Evolutionary conservation across 2,329 filamentous ascomycete species (phyloP).

Genomic region (Plectosphaerella sp.): DNA sequence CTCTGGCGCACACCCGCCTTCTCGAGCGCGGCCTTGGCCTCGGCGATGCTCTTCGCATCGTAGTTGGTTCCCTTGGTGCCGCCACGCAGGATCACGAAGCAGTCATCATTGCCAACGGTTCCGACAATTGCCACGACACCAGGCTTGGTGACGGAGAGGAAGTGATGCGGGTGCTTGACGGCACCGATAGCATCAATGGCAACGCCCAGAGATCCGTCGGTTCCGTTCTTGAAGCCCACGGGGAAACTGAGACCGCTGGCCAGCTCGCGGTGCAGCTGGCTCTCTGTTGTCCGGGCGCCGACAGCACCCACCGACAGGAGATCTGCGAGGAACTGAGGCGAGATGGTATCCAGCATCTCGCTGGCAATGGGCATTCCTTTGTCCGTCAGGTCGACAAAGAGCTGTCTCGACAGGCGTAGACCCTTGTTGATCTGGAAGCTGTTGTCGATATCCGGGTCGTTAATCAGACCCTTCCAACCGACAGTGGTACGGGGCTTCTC

Average conservation of each 20-base stretch:
- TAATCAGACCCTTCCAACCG: conserved; percentile 98
- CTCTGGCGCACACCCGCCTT: conserved; percentile 71
- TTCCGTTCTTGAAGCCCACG: conserved; percentile 99
- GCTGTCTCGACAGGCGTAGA: conserved; percentile 75
- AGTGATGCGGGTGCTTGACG: conserved; percentile 88
- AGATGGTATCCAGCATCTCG: conserved; percentile 98
- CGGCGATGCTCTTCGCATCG: conserved; percentile 76
- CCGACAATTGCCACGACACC: conserved; percentile 93
- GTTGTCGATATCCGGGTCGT: conserved; percentile 97
- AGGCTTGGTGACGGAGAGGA: conserved; percentile 95
- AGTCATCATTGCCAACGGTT: conserved; percentile 92
- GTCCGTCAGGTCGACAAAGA: conserved; percentile 88
- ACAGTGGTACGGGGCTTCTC: conserved; percentile 98
- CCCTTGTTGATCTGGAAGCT: conserved; percentile 99
- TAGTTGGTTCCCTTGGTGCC: conserved; percentile 94
- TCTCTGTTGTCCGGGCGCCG: conserved; percentile 94
- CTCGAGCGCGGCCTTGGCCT: conserved; percentile 73
- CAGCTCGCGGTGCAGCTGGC: conserved; percentile 90
- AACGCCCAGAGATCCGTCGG: conserved; percentile 82
- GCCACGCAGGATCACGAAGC: conserved; percentile 92
- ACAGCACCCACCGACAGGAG: conserved; percentile 87
- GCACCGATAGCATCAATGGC: conserved; percentile 95
- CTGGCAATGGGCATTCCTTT: conserved; percentile 94
- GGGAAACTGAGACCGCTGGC: conserved; percentile 94
- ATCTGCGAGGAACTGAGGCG: conserved; percentile 93